Evolutionary conservation across 75 land plant genomes (phyloP), one percentile per base, ranked within the genome.

Genomic region (Azolla pinnata): DNA sequence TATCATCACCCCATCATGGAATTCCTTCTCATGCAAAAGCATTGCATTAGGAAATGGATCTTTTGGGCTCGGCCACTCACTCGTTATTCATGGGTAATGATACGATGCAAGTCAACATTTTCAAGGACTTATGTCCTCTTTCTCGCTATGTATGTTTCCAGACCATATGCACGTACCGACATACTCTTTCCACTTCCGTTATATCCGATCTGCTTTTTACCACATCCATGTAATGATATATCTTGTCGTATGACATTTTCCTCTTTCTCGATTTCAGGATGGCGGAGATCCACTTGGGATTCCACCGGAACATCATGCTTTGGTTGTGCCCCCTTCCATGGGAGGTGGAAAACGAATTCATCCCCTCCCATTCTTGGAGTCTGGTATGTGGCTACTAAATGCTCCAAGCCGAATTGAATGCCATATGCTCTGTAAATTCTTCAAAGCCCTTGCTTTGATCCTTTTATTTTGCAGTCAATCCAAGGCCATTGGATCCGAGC

Each of bases 401-500:
- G 40, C 12, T 35, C 12, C 40, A 5, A 5, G 12, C 40, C n/a
- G n/a, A n/a, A n/a, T n/a, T n/a, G n/a, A n/a, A n/a, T n/a, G n/a
- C n/a, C n/a, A n/a, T n/a, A n/a, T n/a, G n/a, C n/a, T n/a, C n/a
- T n/a, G n/a, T n/a, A n/a, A n/a, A n/a, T n/a, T 5, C 40, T 29
- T 44, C 28, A 1, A 29, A 2, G 27, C 21, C 9, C 47, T 38
- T 2, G 0, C 65, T 0, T 23, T 26, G 35, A 0, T 23, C 20
- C 9, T 64, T 38, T 51, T 28, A 23, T 35, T 25, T 38, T 62
- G 20, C 87, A 80, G 92, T 70, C 49, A 75, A 73, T 47, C 76
- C 82, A 2, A 72, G 99, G 57, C 64, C 99, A 0, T 77, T 93
- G 84, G 96, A 83, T 70, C 96, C 99, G 1, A 75, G 69, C n/a